Evolutionary conservation across 2,329 filamentous ascomycete genomes (phyloP).

Genomic region (Neonectria sp.): DNA sequence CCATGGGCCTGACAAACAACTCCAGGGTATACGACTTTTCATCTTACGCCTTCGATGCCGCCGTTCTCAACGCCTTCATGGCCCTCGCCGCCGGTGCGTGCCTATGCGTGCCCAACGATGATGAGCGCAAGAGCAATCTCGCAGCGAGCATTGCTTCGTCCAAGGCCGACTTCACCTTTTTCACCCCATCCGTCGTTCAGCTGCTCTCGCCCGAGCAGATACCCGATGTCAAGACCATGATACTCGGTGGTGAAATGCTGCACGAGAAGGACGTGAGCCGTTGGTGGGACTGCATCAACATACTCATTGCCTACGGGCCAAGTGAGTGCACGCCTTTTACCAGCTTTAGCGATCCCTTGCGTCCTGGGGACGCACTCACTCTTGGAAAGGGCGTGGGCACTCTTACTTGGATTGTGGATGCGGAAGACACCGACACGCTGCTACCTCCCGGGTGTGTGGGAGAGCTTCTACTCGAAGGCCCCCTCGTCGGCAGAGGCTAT

Average conservation of each 20-base stretch:
- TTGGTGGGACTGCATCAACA: constrained; percentile 29
- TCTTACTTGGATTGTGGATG: constrained; percentile 21
- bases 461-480: constrained; percentile 25
- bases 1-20: not conserved
- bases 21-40: constrained; percentile 26
- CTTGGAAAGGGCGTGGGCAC: constrained; percentile 19
- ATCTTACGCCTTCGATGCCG: constrained; percentile 35
- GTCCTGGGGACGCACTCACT: not conserved
- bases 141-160: not conserved
- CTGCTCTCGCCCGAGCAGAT: constrained; percentile 11
- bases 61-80: constrained; percentile 27
- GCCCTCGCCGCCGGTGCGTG: constrained; percentile 29
- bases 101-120: constrained; percentile 26
- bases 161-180: not conserved
- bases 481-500: constrained; percentile 8
- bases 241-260: constrained; percentile 33
- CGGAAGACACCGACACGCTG: constrained; percentile 6
- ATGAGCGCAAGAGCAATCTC: constrained; percentile 5
- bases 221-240: constrained; percentile 12
- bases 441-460: constrained; percentile 15
- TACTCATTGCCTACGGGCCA: constrained; percentile 40
- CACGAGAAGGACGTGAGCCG: constrained; percentile 11
- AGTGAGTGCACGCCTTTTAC: constrained; percentile 22
- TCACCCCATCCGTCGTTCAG: constrained; percentile 12
- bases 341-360: not conserved